These are phyloP conservation scores for Neolentinus lepideus DNA, from an alignment of 1,284 basidiomycete species.

Conservation along the genomic window DNA sequence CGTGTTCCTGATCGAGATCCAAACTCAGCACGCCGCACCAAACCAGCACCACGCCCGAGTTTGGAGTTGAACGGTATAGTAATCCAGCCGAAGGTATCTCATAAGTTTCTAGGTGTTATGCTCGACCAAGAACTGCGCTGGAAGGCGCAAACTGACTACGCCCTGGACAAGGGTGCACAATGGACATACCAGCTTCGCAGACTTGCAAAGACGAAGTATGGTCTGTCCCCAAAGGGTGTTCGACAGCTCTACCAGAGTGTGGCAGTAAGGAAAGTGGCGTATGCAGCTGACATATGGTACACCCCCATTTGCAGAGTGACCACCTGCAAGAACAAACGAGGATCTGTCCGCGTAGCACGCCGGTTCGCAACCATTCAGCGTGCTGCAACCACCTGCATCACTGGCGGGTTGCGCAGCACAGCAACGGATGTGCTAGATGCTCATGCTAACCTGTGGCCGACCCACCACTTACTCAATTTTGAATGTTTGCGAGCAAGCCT, in stretches of 20 bases:
- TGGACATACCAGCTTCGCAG: conserved; percentile 15
- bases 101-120: conserved; percentile 27
- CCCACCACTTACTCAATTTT: conserved; percentile 17
- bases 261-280: conserved; percentile 25
- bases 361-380: conserved; percentile 12
- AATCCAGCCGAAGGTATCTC: conserved; percentile 8
- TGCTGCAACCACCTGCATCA: conserved; percentile 13
- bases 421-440: conserved; percentile 17
- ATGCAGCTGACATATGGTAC: conserved; percentile 29
- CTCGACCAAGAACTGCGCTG: conserved; percentile 28
- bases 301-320: conserved; percentile 11
- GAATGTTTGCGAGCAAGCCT: conserved; percentile 19
- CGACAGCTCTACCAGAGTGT: conserved; percentile 22
- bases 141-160: conserved; percentile 20
- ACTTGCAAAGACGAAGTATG: conserved; percentile 15
- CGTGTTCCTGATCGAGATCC: conserved; percentile 5
- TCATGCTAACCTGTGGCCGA: conserved; percentile 16
- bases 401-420: conserved; percentile 17
- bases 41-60: neutral
- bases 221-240: conserved; percentile 12
- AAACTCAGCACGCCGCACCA: conserved; percentile 4
- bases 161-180: conserved; percentile 21
- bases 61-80: conserved; percentile 4
- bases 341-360: conserved; percentile 10
- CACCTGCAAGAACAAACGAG: conserved; percentile 1